Evolutionary conservation across 2,329 filamentous ascomycete species (phyloP), one percentile per base, ranked within the genome.

Genomic region (Lanzia echinophila): DNA sequence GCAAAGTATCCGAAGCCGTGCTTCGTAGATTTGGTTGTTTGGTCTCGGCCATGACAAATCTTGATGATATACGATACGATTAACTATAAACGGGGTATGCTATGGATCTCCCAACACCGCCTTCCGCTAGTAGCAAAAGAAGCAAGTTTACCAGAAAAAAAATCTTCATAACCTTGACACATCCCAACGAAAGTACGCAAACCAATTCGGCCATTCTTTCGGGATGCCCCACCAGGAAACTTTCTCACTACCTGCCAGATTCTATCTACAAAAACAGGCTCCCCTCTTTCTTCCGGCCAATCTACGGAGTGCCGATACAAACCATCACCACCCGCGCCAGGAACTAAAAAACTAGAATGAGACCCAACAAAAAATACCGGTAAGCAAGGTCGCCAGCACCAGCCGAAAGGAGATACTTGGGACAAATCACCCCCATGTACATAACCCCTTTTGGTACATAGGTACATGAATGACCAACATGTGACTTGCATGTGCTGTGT

Each of bases 201-300:
- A 33, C n/a, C 31, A 15, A 22, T n/a, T 44, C 50, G 50, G 42
- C 20, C 50, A 28, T 38, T 47, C 24, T 39, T 39, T 52, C 24
- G 33, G 33, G 13, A 17, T 6, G 33, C 33, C 42, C 50, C 42
- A 47, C 50, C 38, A 47, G 43, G 15, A 10, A n/a, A 20, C 17
- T 24, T 22, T 15, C 33, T 15, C 33, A 15, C 20, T 11, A 52
- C 32, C 6, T 31, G 13, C 24, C 24, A 28, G 8, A 28, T 28
- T 28, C 24, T 28, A 28, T 10, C 34, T 38, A 38, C 34, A 28
- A 28, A 8, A 8, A 4, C 24, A 4, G 8, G 4, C 24, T 28
- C 4, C 8, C 24, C 8, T 28, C 24, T 28, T 28, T n/a, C n/a
- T 28, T 19, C 8, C 38, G 38, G 38, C 19, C 38, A 41, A 41